These are phyloP conservation scores for Pyrrhoderma noxium DNA, from an alignment of 1,284 basidiomycete genomes.

Conservation along the genomic window DNA sequence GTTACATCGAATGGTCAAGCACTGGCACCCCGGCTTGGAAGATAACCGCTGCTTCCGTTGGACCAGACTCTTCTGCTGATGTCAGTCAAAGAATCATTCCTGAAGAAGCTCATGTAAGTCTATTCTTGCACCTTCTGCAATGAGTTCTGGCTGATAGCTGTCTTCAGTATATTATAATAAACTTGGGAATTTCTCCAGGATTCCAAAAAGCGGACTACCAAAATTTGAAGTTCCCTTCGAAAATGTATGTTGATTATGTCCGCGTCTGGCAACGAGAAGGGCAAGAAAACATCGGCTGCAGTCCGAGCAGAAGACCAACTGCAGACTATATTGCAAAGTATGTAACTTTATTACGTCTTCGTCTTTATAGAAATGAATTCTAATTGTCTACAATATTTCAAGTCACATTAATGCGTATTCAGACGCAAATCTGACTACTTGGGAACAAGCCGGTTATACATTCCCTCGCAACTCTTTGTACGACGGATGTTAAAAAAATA, in stretches of 20 bases:
- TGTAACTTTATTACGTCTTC: conserved; percentile 19
- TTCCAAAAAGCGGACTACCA: conserved; percentile 37
- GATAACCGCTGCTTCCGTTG: conserved; percentile 33
- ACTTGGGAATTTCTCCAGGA: conserved; percentile 34
- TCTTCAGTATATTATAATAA: conserved; percentile 36
- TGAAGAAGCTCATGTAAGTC: conserved; percentile 43
- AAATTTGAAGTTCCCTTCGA: conserved; percentile 32
- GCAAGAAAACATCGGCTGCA: conserved; percentile 33
- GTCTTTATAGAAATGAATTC: neutral
- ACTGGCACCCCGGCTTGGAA: conserved; percentile 40
- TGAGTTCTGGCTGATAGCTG: neutral
- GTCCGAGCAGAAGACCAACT: conserved; percentile 34
- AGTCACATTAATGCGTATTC: conserved; percentile 64
- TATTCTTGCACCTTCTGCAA: neutral
- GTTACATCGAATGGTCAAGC: conserved; percentile 44
- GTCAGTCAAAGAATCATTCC: conserved; percentile 40
- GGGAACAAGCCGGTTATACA: conserved; percentile 56
- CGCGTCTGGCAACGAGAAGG: conserved; percentile 36
- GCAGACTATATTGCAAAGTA: conserved; percentile 50
- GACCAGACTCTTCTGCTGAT: conserved; percentile 29
- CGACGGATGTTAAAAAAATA: conserved; percentile 40
- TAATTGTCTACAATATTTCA: conserved; percentile 13
- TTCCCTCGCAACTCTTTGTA: conserved; percentile 63
- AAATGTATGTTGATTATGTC: conserved; percentile 38
- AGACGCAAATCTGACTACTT: conserved; percentile 70